phyloP scores from a whole-genome alignment of 805 yeast species.

The Spathaspora arborariae region DNA sequence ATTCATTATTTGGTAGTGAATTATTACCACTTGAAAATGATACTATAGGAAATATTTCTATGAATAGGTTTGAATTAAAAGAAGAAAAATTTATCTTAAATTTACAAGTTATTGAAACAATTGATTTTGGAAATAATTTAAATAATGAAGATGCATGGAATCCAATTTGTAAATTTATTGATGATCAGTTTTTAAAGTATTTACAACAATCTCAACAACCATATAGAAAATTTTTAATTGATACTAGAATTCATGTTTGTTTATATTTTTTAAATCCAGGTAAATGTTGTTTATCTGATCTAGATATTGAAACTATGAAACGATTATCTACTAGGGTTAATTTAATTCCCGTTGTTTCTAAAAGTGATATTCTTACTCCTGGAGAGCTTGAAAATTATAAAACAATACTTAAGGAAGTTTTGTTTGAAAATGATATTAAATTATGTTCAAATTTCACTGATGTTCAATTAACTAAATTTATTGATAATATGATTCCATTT shows the following conservation, averaged over 20 bases:
- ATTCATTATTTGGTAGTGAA: slow-evolving; percentile 64
- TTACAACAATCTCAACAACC: slow-evolving; percentile 62
- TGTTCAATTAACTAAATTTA: slow-evolving; percentile 25
- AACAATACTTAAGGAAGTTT: slow-evolving; percentile 17
- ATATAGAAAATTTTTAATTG: slow-evolving; percentile 33
- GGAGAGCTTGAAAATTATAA: slow-evolving; percentile 26
- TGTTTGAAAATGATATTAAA: slow-evolving; percentile 22
- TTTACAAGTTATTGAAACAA: slow-evolving; percentile 67
- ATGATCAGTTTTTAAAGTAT: slow-evolving; percentile 68
- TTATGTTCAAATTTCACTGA: slow-evolving; percentile 30
- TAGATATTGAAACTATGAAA: slow-evolving; percentile 36
- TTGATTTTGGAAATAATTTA: slow-evolving; percentile 67
- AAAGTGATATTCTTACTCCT: slow-evolving; percentile 30
- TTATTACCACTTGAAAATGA: not conserved
- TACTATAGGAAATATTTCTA: slow-evolving; percentile 14
- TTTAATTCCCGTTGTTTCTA: slow-evolving; percentile 37
- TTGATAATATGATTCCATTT: slow-evolving; percentile 55
- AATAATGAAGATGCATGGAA: slow-evolving; percentile 41
- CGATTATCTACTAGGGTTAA: slow-evolving; percentile 30
- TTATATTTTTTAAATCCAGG: slow-evolving; percentile 76
- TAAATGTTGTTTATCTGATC: slow-evolving; percentile 43
- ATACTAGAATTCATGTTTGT: slow-evolving; percentile 79
- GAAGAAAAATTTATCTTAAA: slow-evolving; percentile 59
- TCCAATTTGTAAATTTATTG: slow-evolving; percentile 63
- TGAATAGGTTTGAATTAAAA: slow-evolving; percentile 47